Evolutionary conservation across 78 protist species (phyloP), one percentile per base, ranked within the genome.

Genomic region (Anaeramoeba flamelloides): DNA sequence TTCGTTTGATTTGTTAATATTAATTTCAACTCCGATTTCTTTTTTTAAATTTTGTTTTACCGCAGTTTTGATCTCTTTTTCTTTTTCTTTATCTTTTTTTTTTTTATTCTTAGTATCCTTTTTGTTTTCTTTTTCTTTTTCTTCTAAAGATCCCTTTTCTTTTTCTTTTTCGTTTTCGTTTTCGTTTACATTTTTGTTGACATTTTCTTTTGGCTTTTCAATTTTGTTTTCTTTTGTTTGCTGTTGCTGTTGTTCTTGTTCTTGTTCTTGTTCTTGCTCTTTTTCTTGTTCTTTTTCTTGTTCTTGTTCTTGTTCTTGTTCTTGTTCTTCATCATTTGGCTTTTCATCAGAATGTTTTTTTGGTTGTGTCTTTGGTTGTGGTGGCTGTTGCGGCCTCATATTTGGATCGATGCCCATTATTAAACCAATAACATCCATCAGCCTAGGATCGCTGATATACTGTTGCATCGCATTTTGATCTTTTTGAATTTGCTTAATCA

Each of bases 1-100:
- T 78, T 65, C 85, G 40, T 89, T 89, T 4, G 90, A 86, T 64
- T 86, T 87, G n/a, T n/a, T n/a, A n/a, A n/a, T n/a, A n/a, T n/a
- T n/a, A n/a, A n/a, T n/a, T n/a, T n/a, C n/a, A n/a, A n/a, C n/a
- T n/a, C n/a, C n/a, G n/a, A n/a, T n/a, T n/a, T n/a, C n/a, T n/a
- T n/a, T n/a, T n/a, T n/a, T n/a, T n/a, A n/a, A n/a, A n/a, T n/a
- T n/a, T n/a, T n/a, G n/a, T n/a, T n/a, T n/a, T n/a, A n/a, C 8
- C 8, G 69, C 17, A 17, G 8, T 53, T 17, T 8, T 53, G 8
- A 26, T 8, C 34, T 53, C 17, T 8, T 26, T 53, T 53, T 53
- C 69, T 17, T 53, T 53, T 17, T 26, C 8, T 26, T 53, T 53
- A 8, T 53, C 34, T 8, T 26, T 53, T 8, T 53, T 53, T 17